phyloP scores from a whole-genome alignment of 2,329 filamentous ascomycete species.

The Pseudogymnoascus sp. region DNA sequence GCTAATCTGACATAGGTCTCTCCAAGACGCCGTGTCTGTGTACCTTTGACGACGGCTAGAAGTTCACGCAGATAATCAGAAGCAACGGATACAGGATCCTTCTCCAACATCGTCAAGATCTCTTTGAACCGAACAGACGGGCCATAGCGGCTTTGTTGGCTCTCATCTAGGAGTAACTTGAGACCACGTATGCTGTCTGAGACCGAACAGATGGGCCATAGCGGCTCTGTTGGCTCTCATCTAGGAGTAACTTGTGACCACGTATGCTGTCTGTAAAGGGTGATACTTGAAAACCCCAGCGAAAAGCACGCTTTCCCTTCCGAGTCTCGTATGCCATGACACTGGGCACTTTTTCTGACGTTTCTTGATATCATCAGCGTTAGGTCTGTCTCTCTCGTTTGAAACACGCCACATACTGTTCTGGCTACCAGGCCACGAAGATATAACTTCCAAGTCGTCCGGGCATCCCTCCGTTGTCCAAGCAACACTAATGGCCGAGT shows the following conservation, averaged over 20 bases:
- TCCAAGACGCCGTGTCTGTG: not conserved
- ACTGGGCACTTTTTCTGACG: not conserved
- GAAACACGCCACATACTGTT: not conserved
- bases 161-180: not conserved
- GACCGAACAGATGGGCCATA: too few species aligned
- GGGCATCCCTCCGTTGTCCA: not conserved
- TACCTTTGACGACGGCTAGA: not conserved
- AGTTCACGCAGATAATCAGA: not conserved
- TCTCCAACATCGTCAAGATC: not conserved
- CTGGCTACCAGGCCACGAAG: not conserved
- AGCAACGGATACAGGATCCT: not conserved
- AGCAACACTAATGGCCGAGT: not conserved
- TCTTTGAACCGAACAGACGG: not conserved
- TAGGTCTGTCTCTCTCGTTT: not conserved
- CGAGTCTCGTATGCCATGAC: not conserved
- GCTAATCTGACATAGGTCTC: not conserved
- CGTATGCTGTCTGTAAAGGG: not conserved
- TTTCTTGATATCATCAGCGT: not conserved
- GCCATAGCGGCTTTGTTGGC: not conserved
- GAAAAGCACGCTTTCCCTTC: not conserved
- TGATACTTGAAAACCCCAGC: not conserved
- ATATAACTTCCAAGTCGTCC: not conserved
- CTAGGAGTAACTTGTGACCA: too few species aligned
- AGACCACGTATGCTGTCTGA: too few species aligned
- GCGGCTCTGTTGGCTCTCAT: too few species aligned